These are phyloP conservation scores for Rhizophora mangle DNA, from an alignment of 345 rosid genomes.

Conservation along the genomic window DNA sequence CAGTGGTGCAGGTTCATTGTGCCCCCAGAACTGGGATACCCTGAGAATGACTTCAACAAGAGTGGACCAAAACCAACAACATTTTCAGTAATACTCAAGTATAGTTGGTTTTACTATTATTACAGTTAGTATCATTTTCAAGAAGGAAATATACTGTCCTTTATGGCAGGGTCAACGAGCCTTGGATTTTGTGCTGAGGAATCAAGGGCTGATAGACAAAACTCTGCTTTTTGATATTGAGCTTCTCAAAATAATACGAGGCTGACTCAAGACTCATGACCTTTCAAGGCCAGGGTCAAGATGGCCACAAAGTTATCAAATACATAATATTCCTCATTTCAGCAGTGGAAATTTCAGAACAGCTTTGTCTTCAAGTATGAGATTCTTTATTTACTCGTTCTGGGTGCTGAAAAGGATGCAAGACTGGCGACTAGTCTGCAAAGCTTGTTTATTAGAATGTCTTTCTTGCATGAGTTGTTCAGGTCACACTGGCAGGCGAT, in stretches of 20 bases:
- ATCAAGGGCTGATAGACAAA: slow-evolving; percentile 95
- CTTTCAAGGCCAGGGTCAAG: neutral
- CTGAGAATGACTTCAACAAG: slow-evolving; percentile 79
- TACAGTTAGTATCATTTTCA: neutral
- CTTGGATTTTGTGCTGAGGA: slow-evolving; percentile 85
- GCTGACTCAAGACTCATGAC: slow-evolving; percentile 24
- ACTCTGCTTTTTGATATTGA: slow-evolving; percentile 89
- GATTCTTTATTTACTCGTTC: too few species aligned
- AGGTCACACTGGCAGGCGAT: too few species aligned
- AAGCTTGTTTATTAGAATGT: too few species aligned
- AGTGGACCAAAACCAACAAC: slow-evolving; percentile 81
- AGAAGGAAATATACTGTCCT: neutral
- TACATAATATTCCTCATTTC: slow-evolving; percentile 1
- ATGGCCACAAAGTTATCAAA: neutral
- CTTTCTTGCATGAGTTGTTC: too few species aligned
- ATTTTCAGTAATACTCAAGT: slow-evolving; percentile 60
- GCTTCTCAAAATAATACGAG: slow-evolving; percentile 74
- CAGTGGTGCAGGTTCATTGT: slow-evolving; percentile 86
- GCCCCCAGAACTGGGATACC: slow-evolving; percentile 95
- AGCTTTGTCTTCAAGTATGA: too few species aligned
- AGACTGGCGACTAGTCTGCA: too few species aligned
- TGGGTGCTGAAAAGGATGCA: too few species aligned
- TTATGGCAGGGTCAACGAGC: slow-evolving; percentile 86
- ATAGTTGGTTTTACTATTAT: slow-evolving; percentile 4
- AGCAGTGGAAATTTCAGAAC: neutral